These are phyloP conservation scores for Endoconidiophora polonica DNA, from an alignment of 2,329 filamentous ascomycete species.

Conservation along the genomic window DNA sequence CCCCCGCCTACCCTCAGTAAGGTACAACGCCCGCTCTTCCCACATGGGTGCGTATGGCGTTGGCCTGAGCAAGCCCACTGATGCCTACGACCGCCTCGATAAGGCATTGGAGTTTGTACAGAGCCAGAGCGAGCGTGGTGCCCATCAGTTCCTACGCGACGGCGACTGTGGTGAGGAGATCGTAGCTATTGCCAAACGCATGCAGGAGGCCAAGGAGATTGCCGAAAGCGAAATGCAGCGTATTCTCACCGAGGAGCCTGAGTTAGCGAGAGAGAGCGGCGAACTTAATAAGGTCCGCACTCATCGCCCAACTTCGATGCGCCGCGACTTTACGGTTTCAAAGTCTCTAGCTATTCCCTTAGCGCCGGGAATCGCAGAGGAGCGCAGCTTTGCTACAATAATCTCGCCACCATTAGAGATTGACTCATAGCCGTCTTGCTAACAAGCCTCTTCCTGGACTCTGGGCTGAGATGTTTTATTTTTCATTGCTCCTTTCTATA, in stretches of 20 bases:
- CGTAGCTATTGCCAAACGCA: constrained; percentile 46
- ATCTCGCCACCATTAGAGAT: no score
- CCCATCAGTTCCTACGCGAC: constrained; percentile 76
- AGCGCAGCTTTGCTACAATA: no score
- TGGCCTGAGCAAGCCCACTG: constrained; percentile 18
- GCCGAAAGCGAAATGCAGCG: constrained; percentile 44
- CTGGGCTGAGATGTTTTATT: no score
- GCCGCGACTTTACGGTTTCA: constrained; percentile 22
- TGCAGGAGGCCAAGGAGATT: constrained; percentile 45
- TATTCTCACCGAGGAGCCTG: constrained; percentile 34
- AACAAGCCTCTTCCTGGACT: no score
- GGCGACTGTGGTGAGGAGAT: constrained; percentile 73
- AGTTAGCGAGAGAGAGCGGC: constrained; percentile 23
- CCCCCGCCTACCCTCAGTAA: constrained; percentile 22
- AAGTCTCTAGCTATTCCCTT: no score
- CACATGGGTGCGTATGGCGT: constrained; percentile 15
- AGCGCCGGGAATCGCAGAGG: no score
- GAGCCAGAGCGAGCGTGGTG: constrained; percentile 66
- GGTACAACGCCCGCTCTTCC: constrained; percentile 22
- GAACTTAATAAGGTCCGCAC: constrained; percentile 29
- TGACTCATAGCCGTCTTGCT: no score
- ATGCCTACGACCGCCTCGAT: constrained; percentile 58
- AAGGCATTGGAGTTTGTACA: constrained; percentile 67
- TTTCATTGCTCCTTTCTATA: no score
- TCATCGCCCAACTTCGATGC: constrained; percentile 36